These are phyloP conservation scores for Salpingoeca rosetta DNA, from an alignment of 78 protist species.

Conservation along the genomic window DNA sequence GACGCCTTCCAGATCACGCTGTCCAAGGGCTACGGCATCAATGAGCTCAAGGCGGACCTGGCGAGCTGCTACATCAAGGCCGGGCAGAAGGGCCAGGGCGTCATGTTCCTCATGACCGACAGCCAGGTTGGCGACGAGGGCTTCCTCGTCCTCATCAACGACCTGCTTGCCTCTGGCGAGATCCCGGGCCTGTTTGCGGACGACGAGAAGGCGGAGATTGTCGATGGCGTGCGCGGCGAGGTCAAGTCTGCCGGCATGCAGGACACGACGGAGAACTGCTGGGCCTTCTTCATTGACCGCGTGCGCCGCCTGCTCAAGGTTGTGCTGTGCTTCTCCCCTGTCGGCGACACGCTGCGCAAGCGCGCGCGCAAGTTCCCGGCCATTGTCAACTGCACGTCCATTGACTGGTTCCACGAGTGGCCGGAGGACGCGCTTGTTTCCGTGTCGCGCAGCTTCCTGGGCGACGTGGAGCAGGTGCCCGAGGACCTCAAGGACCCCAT, in stretches of 20 bases:
- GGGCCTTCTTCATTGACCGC: slow-evolving; percentile 46
- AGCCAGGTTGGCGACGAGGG: slow-evolving; percentile 54
- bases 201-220: slow-evolving; percentile 52
- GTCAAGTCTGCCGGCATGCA: slow-evolving; percentile 43
- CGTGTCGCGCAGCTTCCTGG: slow-evolving; percentile 54
- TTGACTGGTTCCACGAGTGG: slow-evolving; percentile 83
- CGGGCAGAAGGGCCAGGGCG: slow-evolving; percentile 25
- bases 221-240: slow-evolving; percentile 31
- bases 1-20: slow-evolving; percentile 38
- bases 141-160: slow-evolving; percentile 65
- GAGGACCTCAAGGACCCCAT: slow-evolving; percentile 21
- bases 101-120: slow-evolving; percentile 60
- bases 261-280: slow-evolving; percentile 51
- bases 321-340: slow-evolving; percentile 69
- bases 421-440: slow-evolving; percentile 69
- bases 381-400: slow-evolving; percentile 35
- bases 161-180: slow-evolving; percentile 61
- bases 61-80: slow-evolving; percentile 36
- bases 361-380: slow-evolving; percentile 75
- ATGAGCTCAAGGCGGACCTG: slow-evolving; percentile 39
- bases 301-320: slow-evolving; percentile 52
- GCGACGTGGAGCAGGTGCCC: slow-evolving; percentile 15
- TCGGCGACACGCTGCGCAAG: slow-evolving; percentile 43
- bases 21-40: slow-evolving; percentile 52
- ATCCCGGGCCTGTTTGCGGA: slow-evolving; percentile 55